A percentile compares a stretch with the other conserved stretches of the same genome.
Conservation (phyloP, 2,329 filamentous ascomycete genomes). For the Juglanconis sp. region DNA sequence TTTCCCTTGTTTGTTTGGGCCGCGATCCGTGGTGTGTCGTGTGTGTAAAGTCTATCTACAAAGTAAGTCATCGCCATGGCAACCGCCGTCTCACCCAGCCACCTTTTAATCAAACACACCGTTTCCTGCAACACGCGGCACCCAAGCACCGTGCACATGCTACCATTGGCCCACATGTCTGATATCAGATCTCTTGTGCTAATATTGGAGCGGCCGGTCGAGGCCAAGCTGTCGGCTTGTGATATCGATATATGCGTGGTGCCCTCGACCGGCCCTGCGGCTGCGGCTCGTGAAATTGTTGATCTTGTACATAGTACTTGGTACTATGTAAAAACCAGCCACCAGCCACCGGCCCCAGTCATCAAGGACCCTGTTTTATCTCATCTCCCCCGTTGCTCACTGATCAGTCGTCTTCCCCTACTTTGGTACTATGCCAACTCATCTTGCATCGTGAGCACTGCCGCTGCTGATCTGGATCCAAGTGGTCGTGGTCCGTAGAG, state of each 20-base stretch:
- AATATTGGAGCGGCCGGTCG: no score
- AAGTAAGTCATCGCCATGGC: neutral
- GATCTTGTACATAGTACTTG: neutral
- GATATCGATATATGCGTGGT: neutral
- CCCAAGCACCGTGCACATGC: neutral
- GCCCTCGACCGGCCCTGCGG: neutral
- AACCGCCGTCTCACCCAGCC: neutral
- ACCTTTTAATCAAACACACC: neutral
- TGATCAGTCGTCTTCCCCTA: no score
- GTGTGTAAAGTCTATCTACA: neutral
- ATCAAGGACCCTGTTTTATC: neutral
- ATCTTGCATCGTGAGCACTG: slow-evolving; percentile 4
- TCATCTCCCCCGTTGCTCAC: neutral
- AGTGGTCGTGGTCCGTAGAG: neutral
- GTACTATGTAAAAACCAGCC: neutral
- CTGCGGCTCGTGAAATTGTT: neutral
- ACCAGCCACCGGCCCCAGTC: neutral
- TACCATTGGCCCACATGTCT: neutral
- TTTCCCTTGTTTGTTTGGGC: no score
- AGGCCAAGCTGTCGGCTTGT: neutral
- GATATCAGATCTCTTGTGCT: no score
- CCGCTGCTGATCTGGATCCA: neutral
- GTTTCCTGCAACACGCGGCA: neutral
- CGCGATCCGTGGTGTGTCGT: no score
- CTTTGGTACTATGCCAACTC: neutral